Evolutionary conservation across 192 early-diverging fungal species (phyloP), one percentile per base, ranked within the genome.

Genomic region (Podila horticola): DNA sequence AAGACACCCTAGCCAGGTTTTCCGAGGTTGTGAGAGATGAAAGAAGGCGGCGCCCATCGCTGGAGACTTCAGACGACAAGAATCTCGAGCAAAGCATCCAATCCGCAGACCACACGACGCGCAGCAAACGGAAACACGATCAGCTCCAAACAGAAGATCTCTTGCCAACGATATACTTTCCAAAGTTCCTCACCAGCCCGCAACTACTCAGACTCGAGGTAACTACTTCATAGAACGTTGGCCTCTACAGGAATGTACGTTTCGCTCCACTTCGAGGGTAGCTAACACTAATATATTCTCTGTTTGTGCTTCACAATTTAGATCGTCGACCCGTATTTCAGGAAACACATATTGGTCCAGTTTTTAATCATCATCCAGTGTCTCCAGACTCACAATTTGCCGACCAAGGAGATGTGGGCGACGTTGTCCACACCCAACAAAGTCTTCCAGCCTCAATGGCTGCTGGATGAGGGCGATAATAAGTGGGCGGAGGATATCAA

Each of bases 271-370:
- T 58, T 15, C 13, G n/a, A 64, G 10, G 15, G 15, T 30, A n/a
- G 1, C 28, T 55, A 33, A n/a, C 49, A 30, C 29, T 19, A 13
- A 19, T 22, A 2, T 52, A 19, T 38, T 57, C 3, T 58, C 33
- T 75, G 9, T 57, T 76, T 33, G 67, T 58, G 31, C 52, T 74
- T 67, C 45, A n/a, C n/a, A 45, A 26, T 24, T 19, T 86, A 98
- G 91, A 84, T 98, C 22, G 82, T 84, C 15, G 97, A 99, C 68
- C 84, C 91, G 10, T 83, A 90, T 62, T 95, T 97, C 76, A 91
- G 96, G 59, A 92, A 94, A 50, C 94, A 95, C 69, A 89, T 98
- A 9, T 84, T 98, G 31, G 84, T 96, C 24, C 97, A 98, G 79
- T 85, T 94, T 31, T 79, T 95, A n/a, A 95, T 98, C n/a, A 85